Evolutionary conservation across 2,329 filamentous ascomycete species (phyloP).

Genomic region (Neodidymelliopsis sp.): DNA sequence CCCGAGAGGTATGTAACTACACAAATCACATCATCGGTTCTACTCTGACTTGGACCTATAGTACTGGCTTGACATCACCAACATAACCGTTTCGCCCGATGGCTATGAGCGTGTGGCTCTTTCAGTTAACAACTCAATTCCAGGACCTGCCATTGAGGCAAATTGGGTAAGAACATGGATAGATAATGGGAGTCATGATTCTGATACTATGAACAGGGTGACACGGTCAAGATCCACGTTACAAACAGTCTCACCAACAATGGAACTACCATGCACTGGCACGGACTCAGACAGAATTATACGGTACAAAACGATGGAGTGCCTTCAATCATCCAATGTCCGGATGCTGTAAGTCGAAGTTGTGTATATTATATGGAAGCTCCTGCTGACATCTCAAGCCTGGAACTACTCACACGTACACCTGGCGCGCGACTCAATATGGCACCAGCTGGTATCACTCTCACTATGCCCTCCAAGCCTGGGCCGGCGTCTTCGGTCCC

Average conservation of each 20-base stretch:
- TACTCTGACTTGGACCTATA: conserved; percentile 16
- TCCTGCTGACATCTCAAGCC: conserved; percentile 24
- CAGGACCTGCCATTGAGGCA: conserved; percentile 70
- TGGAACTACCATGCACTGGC: conserved; percentile 60
- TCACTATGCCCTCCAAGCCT: conserved; percentile 63
- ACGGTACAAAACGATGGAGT: conserved; percentile 76
- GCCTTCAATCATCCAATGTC: conserved; percentile 74
- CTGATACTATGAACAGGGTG: conserved; percentile 28
- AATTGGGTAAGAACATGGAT: conserved; percentile 58
- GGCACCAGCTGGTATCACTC: conserved; percentile 68
- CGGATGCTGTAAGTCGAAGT: too few species aligned
- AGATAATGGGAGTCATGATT: conserved; percentile 38
- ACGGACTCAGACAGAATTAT: conserved; percentile 57
- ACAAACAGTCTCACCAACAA: conserved; percentile 48
- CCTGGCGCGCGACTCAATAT: conserved; percentile 62
- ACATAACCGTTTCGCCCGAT: conserved; percentile 64
- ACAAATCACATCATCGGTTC: too few species aligned
- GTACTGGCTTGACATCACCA: conserved; percentile 45
- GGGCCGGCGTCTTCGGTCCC: conserved; percentile 39
- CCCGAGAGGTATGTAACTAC: conserved; percentile 54
- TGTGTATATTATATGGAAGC: too few species aligned
- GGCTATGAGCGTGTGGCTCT: conserved; percentile 72
- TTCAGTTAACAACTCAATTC: conserved; percentile 80
- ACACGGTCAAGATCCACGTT: conserved; percentile 37
- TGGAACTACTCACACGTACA: conserved; percentile 46